Conservation (phyloP, 2,329 filamentous ascomycete genomes). For the Aspergillus sp. region DNA sequence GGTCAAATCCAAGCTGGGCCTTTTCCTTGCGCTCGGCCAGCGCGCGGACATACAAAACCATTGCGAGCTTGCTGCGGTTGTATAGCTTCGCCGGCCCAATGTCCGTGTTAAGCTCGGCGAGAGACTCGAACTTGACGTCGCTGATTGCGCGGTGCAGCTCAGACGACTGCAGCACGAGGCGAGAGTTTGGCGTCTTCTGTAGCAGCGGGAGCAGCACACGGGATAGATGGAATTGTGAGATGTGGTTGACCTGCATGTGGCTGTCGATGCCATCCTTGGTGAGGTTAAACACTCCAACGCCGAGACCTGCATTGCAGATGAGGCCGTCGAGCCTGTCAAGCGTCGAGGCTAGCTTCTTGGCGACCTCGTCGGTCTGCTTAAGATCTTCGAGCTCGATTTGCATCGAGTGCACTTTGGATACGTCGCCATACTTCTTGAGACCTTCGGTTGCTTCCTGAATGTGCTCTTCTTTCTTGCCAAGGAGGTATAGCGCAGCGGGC, state of each 20-base stretch:
- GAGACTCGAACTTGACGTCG: not conserved
- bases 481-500: not conserved
- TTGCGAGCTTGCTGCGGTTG: constrained; percentile 7
- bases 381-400: constrained; percentile 7
- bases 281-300: not conserved
- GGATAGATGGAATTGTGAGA: constrained; percentile 1
- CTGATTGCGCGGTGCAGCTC: constrained; percentile 3
- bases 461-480: constrained; percentile 2
- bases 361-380: not conserved
- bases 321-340: constrained; percentile 6
- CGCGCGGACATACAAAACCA: not conserved
- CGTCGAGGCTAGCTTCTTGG: not conserved
- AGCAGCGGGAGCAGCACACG: constrained; percentile 1
- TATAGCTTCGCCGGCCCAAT: not conserved
- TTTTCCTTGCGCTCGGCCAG: not conserved
- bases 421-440: constrained; percentile 1
- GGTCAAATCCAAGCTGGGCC: not conserved
- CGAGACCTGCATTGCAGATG: constrained; percentile 1
- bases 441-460: not conserved
- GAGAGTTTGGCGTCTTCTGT: not conserved
- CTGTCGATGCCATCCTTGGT: constrained; percentile 2
- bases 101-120: constrained; percentile 2
- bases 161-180: constrained; percentile 3
- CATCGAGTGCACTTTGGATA: not conserved
- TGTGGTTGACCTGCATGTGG: constrained; percentile 7